Conservation (phyloP, 345 rosid genomes). For the Bruguiera parviflora region DNA sequence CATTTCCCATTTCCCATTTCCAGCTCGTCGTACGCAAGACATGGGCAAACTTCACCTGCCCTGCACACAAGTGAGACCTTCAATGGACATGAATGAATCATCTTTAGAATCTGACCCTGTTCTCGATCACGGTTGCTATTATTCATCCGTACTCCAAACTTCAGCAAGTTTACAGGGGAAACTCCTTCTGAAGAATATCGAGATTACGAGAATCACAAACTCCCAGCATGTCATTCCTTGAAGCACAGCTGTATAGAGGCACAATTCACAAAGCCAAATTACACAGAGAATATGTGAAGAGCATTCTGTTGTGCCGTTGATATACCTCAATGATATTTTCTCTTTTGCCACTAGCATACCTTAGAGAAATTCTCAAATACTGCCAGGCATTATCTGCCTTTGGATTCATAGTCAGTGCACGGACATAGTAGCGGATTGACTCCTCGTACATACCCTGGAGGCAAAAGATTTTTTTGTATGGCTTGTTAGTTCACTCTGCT, state of each 20-base stretch:
- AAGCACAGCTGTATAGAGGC: slow-evolving; percentile 59
- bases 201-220: slow-evolving; percentile 96
- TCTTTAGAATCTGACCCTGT: too few species aligned
- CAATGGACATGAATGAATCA: too few species aligned
- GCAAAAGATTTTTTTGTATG: slow-evolving; percentile 5
- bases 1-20: too few species aligned
- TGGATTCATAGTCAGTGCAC: slow-evolving; percentile 98
- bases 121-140: not conserved
- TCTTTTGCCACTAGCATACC: slow-evolving; percentile 38
- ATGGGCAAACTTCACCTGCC: too few species aligned
- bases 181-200: slow-evolving; percentile 78
- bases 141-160: not conserved
- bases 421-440: slow-evolving; percentile 85
- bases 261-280: not conserved
- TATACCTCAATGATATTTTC: not conserved
- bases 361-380: slow-evolving; percentile 86
- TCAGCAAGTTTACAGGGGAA: slow-evolving; percentile 52
- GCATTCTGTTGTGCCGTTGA: too few species aligned
- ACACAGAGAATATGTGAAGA: too few species aligned
- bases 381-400: slow-evolving; percentile 99
- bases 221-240: slow-evolving; percentile 75
- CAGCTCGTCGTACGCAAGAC: too few species aligned
- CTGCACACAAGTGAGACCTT: too few species aligned
- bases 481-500: slow-evolving; percentile 1
- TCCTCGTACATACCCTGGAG: slow-evolving; percentile 87